A percentile compares a stretch with the other conserved stretches of the same genome.
These are phyloP conservation scores for Heracleum sosnowskyi DNA, from an alignment of 129 eudicot species.

Conservation along the genomic window DNA sequence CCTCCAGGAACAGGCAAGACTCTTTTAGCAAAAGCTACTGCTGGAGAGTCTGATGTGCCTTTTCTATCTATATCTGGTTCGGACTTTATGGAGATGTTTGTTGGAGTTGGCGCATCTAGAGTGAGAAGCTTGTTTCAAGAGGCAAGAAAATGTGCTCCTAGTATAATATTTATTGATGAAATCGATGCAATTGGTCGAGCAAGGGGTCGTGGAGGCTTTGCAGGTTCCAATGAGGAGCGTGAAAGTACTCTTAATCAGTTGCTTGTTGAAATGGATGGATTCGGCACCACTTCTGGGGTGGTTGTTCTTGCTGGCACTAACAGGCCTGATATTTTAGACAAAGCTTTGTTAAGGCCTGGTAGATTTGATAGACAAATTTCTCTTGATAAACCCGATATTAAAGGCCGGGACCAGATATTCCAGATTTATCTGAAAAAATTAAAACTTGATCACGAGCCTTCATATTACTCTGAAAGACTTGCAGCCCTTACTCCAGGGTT, in stretches of 20 bases:
- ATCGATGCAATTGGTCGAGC: slow-evolving; percentile 95
- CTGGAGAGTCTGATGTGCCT: slow-evolving; percentile 93
- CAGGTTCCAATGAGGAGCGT: slow-evolving; percentile 75
- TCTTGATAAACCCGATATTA: slow-evolving; percentile 82
- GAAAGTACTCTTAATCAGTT: slow-evolving; percentile 87
- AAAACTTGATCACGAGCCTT: slow-evolving; percentile 80
- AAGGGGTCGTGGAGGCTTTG: slow-evolving; percentile 84
- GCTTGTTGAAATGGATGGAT: slow-evolving; percentile 96
- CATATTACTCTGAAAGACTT: slow-evolving; percentile 76
- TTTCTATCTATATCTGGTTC: slow-evolving; percentile 84
- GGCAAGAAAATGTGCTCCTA: slow-evolving; percentile 90
- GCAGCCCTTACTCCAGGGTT: slow-evolving; percentile 93
- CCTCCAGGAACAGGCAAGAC: slow-evolving; percentile 99
- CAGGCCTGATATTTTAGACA: slow-evolving; percentile 82
- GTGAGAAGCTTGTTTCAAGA: slow-evolving; percentile 85
- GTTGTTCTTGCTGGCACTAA: slow-evolving; percentile 96
- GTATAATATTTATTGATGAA: slow-evolving; percentile 86
- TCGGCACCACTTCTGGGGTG: slow-evolving; percentile 82
- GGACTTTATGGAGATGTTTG: slow-evolving; percentile 95
- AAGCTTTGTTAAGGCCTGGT: slow-evolving; percentile 91
- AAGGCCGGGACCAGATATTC: slow-evolving; percentile 86
- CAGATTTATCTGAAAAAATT: slow-evolving; percentile 66
- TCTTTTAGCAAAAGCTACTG: slow-evolving; percentile 86
- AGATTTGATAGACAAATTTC: slow-evolving; percentile 82
- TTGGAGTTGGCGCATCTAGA: slow-evolving; percentile 96